These are phyloP conservation scores for Erodium texanum DNA, from an alignment of 441 rosid genomes.

Conservation along the genomic window DNA sequence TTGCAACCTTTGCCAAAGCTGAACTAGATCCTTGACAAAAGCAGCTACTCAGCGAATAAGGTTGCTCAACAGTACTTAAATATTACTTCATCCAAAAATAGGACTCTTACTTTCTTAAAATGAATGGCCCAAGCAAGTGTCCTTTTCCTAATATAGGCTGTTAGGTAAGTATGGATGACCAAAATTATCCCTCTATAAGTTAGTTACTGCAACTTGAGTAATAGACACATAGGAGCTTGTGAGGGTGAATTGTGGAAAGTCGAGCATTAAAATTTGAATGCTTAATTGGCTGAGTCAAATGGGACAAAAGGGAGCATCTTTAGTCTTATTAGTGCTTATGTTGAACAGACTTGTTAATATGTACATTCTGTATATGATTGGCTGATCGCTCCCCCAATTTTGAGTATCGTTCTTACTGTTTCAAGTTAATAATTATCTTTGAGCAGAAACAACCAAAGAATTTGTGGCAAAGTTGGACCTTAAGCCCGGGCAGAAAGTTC, in stretches of 20 bases:
- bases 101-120: not conserved
- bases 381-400: conserved; percentile 2
- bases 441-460: conserved; percentile 84
- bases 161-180: not conserved
- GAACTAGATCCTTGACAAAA: not conserved
- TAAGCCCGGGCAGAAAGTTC: conserved; percentile 81
- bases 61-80: not conserved
- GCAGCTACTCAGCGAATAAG: not conserved
- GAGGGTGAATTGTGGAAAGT: not conserved
- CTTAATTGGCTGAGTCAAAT: not conserved
- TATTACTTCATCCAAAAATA: not conserved
- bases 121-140: not conserved
- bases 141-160: not conserved
- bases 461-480: conserved; percentile 81
- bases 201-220: not conserved
- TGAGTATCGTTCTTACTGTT: conserved; percentile 8
- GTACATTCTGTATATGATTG: not conserved
- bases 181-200: not conserved
- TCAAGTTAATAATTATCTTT: conserved; percentile 13
- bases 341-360: not conserved
- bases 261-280: not conserved
- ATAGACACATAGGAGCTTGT: not conserved
- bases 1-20: not conserved
- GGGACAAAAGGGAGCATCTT: not conserved
- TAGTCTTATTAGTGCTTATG: not conserved